Evolutionary conservation across 352 stramenopile species (phyloP), one percentile per base, ranked within the genome.

Genomic region (Pythium sukuiense): DNA sequence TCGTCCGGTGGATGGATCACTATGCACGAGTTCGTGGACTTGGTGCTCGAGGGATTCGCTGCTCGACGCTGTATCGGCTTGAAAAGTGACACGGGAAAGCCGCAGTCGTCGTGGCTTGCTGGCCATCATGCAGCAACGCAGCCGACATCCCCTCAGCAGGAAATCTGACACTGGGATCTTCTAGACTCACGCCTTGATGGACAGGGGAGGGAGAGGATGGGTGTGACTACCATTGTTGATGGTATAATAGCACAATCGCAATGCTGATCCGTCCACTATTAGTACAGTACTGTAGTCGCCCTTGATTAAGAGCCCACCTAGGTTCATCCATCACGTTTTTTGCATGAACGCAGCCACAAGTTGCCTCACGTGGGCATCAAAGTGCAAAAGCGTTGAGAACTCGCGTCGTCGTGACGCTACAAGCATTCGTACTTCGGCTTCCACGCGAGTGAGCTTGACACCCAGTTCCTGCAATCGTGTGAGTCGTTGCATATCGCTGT

Each of bases 381-480:
- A 65, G 14, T 63, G 56, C 35, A 65, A 29, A 13, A 64, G 18
- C 45, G 32, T 48, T 29, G 46, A 26, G 9, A 64, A 46, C 11
- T 56, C 58, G 5, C 32, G 26, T 12, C 43, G 58, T 5, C 30
- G 5, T 2, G 27, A n/a, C 9, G 12, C 32, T 6, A 33, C 26
- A 8, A 35, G 26, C 3, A 2, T 35, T 2, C 20, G 48, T 33
- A 49, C 18, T 7, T 33, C 33, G 4, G 6, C n/a, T 16, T 29
- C 54, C n/a, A 46, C 39, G 35, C 30, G 30, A 14, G 24, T 60
- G 35, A 61, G 55, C 20, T 52, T 24, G 20, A 26, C 55, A 20
- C 33, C 55, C 9, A 61, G 32, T 4, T 37, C 14, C 13, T 56
- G 50, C 6, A 56, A 35, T 11, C 33, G 27, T 8, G 27, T n/a